Conservation (phyloP, 371 early-diverging fungal species). For the Antonospora locustae region DNA sequence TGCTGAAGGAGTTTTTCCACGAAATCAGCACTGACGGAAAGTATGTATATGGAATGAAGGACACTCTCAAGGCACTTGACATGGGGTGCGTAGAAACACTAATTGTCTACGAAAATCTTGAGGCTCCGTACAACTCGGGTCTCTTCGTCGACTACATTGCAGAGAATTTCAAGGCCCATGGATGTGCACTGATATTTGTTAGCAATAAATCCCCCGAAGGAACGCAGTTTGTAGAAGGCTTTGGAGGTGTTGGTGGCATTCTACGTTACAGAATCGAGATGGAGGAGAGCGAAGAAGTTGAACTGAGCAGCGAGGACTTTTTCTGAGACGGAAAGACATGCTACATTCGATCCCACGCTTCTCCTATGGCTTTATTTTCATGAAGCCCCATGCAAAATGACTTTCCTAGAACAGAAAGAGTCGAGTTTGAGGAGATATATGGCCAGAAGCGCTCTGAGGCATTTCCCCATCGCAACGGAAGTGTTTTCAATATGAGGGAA, state of each 20-base stretch:
- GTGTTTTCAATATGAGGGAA: not conserved
- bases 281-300: conserved; percentile 32
- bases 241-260: conserved; percentile 96
- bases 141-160: conserved; percentile 91
- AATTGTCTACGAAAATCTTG: conserved; percentile 86
- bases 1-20: conserved; percentile 83
- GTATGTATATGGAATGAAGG: conserved; percentile 85
- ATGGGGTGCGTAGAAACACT: conserved; percentile 85
- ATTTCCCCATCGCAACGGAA: conserved; percentile 1
- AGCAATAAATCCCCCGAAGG: conserved; percentile 93
- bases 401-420: conserved; percentile 34
- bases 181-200: conserved; percentile 78
- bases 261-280: conserved; percentile 80
- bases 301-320: no score
- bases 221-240: conserved; percentile 91
- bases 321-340: conserved; percentile 17
- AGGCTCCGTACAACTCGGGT: conserved; percentile 65
- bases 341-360: no score
- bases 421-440: conserved; percentile 38
- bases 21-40: conserved; percentile 89
- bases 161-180: conserved; percentile 85
- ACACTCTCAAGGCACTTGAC: conserved; percentile 82
- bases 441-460: conserved; percentile 35
- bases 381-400: conserved; percentile 38
- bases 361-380: no score